Percentiles rank a stretch among this genome's conserved stretches.
Evolutionary conservation across 345 rosid species (phyloP).

Genomic region (Citrus cavaleriei): DNA sequence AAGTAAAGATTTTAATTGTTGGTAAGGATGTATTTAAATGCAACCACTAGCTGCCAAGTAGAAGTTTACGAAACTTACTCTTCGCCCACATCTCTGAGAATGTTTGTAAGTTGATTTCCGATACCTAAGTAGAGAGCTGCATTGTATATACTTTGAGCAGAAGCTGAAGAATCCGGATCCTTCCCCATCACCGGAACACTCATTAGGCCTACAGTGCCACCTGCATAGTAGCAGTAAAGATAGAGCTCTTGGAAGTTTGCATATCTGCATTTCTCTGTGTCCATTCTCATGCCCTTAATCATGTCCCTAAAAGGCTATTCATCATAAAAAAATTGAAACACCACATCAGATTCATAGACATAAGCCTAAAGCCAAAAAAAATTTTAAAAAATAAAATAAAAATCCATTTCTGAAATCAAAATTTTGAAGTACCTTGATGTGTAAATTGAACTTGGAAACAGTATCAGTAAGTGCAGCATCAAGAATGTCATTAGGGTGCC

Average conservation of each 20-base stretch:
- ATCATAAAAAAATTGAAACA: too few species aligned
- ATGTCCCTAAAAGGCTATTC: constrained; percentile 62
- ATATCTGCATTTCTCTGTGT: constrained; percentile 37
- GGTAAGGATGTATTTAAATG: too few species aligned
- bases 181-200: constrained; percentile 70
- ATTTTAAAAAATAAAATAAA: too few species aligned
- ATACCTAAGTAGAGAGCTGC: constrained; percentile 55
- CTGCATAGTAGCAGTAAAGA: constrained; percentile 52
- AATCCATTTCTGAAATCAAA: not conserved
- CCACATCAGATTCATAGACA: not conserved
- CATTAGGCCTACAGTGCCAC: constrained; percentile 61
- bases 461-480: constrained; percentile 62
- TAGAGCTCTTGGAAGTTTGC: constrained; percentile 52
- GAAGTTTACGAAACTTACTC: constrained; percentile 34
- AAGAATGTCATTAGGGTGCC: constrained; percentile 52
- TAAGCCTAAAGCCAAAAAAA: not conserved
- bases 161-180: constrained; percentile 32
- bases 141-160: constrained; percentile 35
- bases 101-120: constrained; percentile 62
- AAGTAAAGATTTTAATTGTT: not conserved
- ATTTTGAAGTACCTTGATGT: constrained; percentile 33
- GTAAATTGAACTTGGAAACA: constrained; percentile 45
- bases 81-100: constrained; percentile 61
- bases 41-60: not conserved
- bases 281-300: constrained; percentile 71